Conservation (phyloP, 1,284 basidiomycete genomes). For the Coniferiporia sulphurascens region DNA sequence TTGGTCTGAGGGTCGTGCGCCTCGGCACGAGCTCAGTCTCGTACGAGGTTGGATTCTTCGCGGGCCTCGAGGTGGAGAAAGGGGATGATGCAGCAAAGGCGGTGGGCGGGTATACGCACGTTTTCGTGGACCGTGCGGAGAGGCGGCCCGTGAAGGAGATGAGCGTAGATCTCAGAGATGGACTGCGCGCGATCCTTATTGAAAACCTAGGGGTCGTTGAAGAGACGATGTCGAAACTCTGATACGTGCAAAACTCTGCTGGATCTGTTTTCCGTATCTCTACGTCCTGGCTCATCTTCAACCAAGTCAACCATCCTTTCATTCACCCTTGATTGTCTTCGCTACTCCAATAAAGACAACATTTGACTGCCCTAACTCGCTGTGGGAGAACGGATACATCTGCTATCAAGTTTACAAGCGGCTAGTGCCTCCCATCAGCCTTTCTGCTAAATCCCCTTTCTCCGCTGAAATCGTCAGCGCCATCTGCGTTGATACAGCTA, state of each 20-base stretch:
- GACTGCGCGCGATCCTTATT: conserved; percentile 28
- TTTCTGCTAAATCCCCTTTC: neutral
- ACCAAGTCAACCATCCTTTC: no score
- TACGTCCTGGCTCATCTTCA: no score
- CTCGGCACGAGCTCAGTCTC: conserved; percentile 67
- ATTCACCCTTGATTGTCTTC: neutral
- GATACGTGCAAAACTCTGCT: neutral
- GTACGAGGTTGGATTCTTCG: conserved; percentile 71
- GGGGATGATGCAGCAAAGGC: conserved; percentile 45
- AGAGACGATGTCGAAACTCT: conserved; percentile 1
- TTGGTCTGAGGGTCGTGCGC: conserved; percentile 59
- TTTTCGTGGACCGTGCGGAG: conserved; percentile 61
- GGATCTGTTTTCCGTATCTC: no score
- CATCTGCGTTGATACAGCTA: conserved; percentile 59
- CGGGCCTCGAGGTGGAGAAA: conserved; percentile 27
- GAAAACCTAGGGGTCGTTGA: neutral
- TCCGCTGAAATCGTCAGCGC: conserved; percentile 39
- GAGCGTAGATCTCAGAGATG: conserved; percentile 33
- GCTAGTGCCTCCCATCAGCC: neutral
- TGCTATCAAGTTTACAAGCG: neutral
- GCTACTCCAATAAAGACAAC: neutral
- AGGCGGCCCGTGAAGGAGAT: conserved; percentile 48
- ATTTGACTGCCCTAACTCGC: no score
- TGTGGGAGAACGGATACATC: no score
- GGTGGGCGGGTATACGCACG: conserved; percentile 76